phyloP scores from a whole-genome alignment of 306 rosid genomes.

The Acacia crassicarpa region DNA sequence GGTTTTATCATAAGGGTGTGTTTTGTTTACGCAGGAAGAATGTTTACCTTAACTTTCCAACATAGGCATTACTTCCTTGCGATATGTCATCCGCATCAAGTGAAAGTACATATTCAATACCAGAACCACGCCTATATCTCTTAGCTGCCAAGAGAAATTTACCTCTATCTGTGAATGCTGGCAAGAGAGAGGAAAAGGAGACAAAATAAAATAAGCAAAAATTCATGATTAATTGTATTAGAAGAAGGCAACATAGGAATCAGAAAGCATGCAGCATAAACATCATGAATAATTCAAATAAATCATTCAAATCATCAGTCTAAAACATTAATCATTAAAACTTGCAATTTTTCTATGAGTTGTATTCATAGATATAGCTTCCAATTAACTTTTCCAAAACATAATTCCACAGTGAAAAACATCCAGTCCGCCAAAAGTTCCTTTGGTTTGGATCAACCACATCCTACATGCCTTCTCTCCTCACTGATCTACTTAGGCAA shows the following conservation, averaged over 20 bases:
- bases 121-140: slow-evolving; percentile 87
- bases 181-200: not conserved
- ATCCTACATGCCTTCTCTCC: not conserved
- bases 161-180: slow-evolving; percentile 92
- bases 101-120: slow-evolving; percentile 82
- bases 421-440: not conserved
- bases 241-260: slow-evolving; percentile 21
- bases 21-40: slow-evolving; percentile 30
- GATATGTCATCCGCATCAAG: slow-evolving; percentile 88
- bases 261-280: slow-evolving; percentile 15
- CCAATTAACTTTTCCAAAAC: not conserved
- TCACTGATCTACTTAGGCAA: not conserved
- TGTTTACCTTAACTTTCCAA: slow-evolving; percentile 88
- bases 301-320: not conserved
- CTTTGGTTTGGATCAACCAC: not conserved
- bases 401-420: not conserved
- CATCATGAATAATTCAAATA: slow-evolving; percentile 11
- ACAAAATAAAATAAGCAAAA: not conserved
- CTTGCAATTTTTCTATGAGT: slow-evolving; percentile 11
- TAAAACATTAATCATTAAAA: not conserved
- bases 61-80: slow-evolving; percentile 95
- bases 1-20: not conserved
- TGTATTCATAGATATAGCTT: not conserved
- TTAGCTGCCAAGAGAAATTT: slow-evolving; percentile 94
- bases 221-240: slow-evolving; percentile 10